Conservation (phyloP, 2,329 filamentous ascomycete genomes). For the Pseudogymnoascus sp. region DNA sequence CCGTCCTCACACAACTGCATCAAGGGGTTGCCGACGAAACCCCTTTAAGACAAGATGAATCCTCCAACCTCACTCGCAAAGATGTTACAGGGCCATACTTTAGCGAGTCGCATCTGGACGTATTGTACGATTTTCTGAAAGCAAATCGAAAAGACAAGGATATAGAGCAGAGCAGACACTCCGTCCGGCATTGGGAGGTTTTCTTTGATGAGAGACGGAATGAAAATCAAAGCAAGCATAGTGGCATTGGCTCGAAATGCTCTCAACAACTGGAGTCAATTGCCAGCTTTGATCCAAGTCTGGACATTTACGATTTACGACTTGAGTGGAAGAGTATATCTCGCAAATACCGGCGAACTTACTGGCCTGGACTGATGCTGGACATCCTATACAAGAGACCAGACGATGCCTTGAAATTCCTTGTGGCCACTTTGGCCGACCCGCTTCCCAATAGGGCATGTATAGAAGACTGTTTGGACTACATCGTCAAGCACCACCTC, state of each 20-base stretch:
- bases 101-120: background rate
- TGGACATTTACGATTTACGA: background rate
- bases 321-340: background rate
- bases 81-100: background rate
- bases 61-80: background rate
- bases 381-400: slow-evolving; percentile 15
- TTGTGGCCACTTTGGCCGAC: slow-evolving; percentile 18
- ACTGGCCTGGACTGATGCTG: slow-evolving; percentile 20
- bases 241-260: background rate
- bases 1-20: background rate
- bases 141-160: background rate
- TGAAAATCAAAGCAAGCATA: background rate
- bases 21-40: background rate
- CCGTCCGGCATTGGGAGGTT: background rate
- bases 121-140: background rate
- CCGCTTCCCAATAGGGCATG: slow-evolving; percentile 18
- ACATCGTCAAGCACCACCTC: slow-evolving; percentile 17
- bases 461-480: slow-evolving; percentile 20
- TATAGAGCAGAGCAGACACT: background rate
- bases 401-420: slow-evolving; percentile 17
- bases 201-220: background rate
- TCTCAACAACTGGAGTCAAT: background rate
- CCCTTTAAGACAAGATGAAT: background rate
- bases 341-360: background rate
- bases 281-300: background rate